Evolutionary conservation across 768 basidiomycete species (phyloP).

Genomic region (Agrocybe pediades): DNA sequence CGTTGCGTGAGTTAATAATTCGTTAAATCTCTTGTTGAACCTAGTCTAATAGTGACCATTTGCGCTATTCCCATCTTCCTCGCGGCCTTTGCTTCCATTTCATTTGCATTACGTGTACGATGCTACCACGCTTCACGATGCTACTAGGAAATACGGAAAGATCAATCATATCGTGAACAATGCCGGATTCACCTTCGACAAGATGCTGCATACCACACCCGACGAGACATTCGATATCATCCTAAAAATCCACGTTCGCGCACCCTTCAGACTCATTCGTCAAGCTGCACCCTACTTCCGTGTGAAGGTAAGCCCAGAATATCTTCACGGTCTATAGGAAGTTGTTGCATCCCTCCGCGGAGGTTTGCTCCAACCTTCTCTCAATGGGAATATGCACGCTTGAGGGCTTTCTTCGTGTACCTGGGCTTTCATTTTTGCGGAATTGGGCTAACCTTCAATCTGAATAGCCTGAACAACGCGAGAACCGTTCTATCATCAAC

Average conservation of each 20-base stretch:
- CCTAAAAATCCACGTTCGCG: conserved; percentile 81
- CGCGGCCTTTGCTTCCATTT: neutral
- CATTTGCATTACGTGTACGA: neutral
- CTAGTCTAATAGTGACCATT: too few species aligned
- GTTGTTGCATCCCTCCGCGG: too few species aligned
- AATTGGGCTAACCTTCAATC: neutral
- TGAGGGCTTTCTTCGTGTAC: neutral
- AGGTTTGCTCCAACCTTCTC: too few species aligned
- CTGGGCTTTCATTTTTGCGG: neutral
- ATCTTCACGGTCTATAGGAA: neutral
- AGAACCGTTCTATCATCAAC: conserved; percentile 78
- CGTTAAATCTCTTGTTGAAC: neutral
- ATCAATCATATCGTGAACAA: conserved; percentile 90
- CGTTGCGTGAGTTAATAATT: conserved; percentile 56
- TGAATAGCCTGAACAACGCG: conserved; percentile 50
- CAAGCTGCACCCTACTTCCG: conserved; percentile 87
- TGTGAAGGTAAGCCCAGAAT: conserved; percentile 52
- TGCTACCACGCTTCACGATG: neutral
- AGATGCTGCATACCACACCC: conserved; percentile 86
- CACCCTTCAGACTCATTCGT: conserved; percentile 83
- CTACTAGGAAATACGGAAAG: conserved; percentile 70
- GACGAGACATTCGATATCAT: conserved; percentile 85
- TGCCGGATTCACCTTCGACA: conserved; percentile 80
- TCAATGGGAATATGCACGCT: too few species aligned
- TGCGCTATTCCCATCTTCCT: neutral